A percentile compares a stretch with the other conserved stretches of the same genome.
Conservation (phyloP, 225 moss, liverwort and hornwort genomes). For the Sphagnum tenellum region DNA sequence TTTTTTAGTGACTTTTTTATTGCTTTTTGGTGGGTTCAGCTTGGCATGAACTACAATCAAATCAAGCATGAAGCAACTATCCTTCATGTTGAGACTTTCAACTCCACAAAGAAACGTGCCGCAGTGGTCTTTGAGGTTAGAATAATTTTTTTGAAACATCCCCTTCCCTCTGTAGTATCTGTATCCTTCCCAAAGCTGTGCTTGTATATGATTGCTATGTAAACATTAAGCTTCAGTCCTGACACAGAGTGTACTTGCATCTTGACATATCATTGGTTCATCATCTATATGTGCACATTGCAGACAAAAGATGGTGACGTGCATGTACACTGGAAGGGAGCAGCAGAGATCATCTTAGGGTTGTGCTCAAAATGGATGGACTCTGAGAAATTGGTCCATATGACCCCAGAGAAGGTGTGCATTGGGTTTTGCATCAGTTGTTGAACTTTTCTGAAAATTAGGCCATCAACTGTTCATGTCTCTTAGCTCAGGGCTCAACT, state of each 20-base stretch:
- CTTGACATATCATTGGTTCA: too few species aligned
- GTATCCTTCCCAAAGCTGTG: too few species aligned
- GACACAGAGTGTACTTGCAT: too few species aligned
- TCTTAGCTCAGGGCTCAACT: too few species aligned
- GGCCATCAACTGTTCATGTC: too few species aligned
- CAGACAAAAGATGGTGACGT: slow-evolving; percentile 12
- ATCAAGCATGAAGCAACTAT: slow-evolving; percentile 20
- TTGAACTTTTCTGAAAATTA: too few species aligned
- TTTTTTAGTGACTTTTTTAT: too few species aligned
- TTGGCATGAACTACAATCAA: slow-evolving; percentile 80
- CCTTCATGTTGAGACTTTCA: slow-evolving; percentile 86
- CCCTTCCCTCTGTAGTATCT: too few species aligned
- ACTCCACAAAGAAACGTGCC: slow-evolving; percentile 79
- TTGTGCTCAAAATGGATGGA: slow-evolving; percentile 46
- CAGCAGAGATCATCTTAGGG: slow-evolving; percentile 77
- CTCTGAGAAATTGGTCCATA: slow-evolving; percentile 28
- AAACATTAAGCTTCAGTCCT: too few species aligned
- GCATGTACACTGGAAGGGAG: slow-evolving; percentile 90
- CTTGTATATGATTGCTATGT: too few species aligned
- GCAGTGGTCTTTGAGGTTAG: slow-evolving; percentile 57
- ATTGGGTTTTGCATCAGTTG: too few species aligned
- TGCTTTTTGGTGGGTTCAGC: slow-evolving; percentile 13
- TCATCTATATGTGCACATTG: too few species aligned
- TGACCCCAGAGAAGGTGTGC: slow-evolving; percentile 41
- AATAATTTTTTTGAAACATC: not conserved